phyloP scores from a whole-genome alignment of 768 basidiomycete species.

The Russula foetens region DNA sequence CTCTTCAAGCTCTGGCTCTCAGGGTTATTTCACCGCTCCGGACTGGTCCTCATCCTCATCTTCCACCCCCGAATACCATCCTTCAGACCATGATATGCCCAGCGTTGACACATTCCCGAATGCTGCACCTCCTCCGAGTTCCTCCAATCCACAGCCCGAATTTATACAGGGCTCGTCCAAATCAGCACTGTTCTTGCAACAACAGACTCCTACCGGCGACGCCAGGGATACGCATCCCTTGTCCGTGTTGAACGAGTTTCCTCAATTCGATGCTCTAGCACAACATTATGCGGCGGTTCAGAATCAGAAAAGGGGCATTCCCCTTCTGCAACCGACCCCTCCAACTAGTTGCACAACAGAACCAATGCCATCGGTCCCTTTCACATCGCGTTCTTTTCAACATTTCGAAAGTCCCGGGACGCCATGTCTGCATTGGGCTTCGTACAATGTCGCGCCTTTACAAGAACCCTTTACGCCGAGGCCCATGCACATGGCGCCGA shows the following conservation, averaged over 20 bases:
- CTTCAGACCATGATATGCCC: not conserved
- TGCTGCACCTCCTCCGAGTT: not conserved
- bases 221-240: not conserved
- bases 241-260: not conserved
- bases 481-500: not conserved
- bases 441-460: not conserved
- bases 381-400: not conserved
- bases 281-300: conserved; percentile 5
- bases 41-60: conserved; percentile 2
- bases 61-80: not conserved
- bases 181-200: not conserved
- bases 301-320: not conserved
- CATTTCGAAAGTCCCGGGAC: not conserved
- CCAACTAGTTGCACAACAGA: not conserved
- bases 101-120: not conserved
- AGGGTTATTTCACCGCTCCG: conserved; percentile 4
- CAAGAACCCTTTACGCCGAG: not conserved
- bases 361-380: not conserved
- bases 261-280: not conserved
- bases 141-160: not conserved
- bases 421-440: not conserved
- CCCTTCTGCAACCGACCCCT: not conserved
- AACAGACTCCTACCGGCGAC: not conserved
- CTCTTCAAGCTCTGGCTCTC: not conserved
- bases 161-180: conserved; percentile 11